Base-by-base conservation (phyloP, 148 eudicot genomes). In the Amaranthus cruentus region DNA sequence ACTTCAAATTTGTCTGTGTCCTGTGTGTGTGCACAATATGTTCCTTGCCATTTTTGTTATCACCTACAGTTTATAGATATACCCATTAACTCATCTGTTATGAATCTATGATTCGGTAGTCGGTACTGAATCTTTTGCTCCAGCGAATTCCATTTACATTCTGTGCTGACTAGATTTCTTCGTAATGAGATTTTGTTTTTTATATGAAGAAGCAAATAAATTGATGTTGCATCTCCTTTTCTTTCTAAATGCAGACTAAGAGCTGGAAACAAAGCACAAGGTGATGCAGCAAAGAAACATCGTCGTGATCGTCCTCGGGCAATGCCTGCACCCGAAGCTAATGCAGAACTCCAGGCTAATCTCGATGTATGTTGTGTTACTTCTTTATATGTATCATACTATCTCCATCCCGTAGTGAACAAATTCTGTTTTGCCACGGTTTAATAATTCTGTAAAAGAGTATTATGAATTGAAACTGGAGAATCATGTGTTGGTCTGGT, bases 301-400 rank as follows among this genome's bases (percentile, higher is more conserved):
- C 84, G 96, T 47, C 97, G 97, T 73, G 92, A 92, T 75, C 84
- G 98, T 13, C 83, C 75, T 12, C 81, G 93, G 72, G 89, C 86
- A 49, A 84, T 85, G 76, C 88, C 98, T 55, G 98, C 93, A 78
- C 98, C 98, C 68, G 93, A 89, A 79, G 98, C 98, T 81, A 93
- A 93, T 80, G 98, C 98, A 55, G 98, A 93, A 82, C 96, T 93
- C 66, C 98, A 90, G 76, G 75, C 93, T 71, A 93, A 93, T 81
- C 86, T 93, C 49, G 98, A 93, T 84, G 98, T 93, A 93, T 76
- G 63, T 55, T 50, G 6, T 44, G 12, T 68, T 68, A 3, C 77
- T 50, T 60, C 12, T 58, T 68, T 62, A 58, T 75, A 12, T 60
- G 12, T 66, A 13, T 69, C 3, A 21, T 50, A 9, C 4, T 11